Base-by-base conservation (phyloP, 768 basidiomycete species). In the Pleurotus sapidus region DNA sequence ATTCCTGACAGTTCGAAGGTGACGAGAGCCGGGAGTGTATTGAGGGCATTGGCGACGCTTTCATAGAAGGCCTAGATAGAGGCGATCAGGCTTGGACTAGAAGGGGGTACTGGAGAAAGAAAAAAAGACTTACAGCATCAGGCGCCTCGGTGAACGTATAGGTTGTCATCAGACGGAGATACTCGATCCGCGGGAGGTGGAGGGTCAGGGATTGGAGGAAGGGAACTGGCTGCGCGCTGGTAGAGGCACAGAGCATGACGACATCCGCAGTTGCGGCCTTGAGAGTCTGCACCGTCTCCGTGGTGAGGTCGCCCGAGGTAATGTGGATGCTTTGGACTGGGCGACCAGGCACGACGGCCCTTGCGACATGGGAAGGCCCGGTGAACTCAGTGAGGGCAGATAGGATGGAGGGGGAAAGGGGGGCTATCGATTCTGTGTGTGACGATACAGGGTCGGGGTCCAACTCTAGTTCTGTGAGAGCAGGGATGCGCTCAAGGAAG, bases 1-100 rank as follows among this genome's bases (percentile, higher is more conserved):
- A 91, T 83, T 34, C 89, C 90, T 47, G 81, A 86, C 25, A 91
- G 80, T 66, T 91, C 89, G 64, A 89, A 89, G 46, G 82, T 80
- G 60, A 79, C 73, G 37, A 91, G 78, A 55, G 81, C 71, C n/a
- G 81, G 72, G 60, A 91, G 79, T 6, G 78, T 77, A n/a, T 78
- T 74, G 59, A 92, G 76, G 5, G 77, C 73, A 48, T 72, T 70
- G 54, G 87, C 80, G 43, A 88, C 81, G 60, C 85, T 77, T 47
- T 82, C 73, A 63, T 87, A 86, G 65, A 88, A 88, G 17, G 77
- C 74, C 86, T 91, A 64, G 15, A 56, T 11, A 25, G 39, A 42
- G 51, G 17, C 30, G 39, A 57, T 62, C 23, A 12, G 51, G 39
- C 3, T 20, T 17, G n/a, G 20, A 23, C 42, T 23, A 67, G 64